Evolutionary conservation across 257 asterid genomes (phyloP), one percentile per base, ranked within the genome.

Genomic region (Prunella vulgaris): DNA sequence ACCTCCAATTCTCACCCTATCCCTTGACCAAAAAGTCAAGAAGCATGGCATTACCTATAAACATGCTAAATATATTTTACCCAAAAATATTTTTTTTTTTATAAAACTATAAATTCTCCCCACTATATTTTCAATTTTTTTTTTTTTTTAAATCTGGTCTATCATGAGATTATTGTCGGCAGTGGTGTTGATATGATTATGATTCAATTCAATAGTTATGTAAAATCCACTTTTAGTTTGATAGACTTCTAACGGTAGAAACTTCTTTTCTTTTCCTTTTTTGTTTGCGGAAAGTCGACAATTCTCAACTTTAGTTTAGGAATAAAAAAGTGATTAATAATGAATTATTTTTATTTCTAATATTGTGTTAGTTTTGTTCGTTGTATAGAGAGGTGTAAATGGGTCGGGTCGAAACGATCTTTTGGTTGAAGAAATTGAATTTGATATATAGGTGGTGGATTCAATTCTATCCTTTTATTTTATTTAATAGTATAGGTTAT

Each of bases 1-100:
- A 24, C 75, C 77, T 58, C 81, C 75, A 63, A 56, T 58, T 68
- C 30, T 66, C 35, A 35, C 28, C 40, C 33, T 59, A 58, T 13
- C 30, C 18, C 49, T 4, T 48, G 33, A 75, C 66, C 24, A 40
- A 17, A 54, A 60, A 17, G 10, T 60, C 28, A 51, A 10, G 40
- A 2, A 10, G 53, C 7, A 28, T 30, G 38, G 5, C 4, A 24
- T 2, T 52, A 35, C 10, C 22, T 27, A 21, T 6, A 8, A 0
- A 44, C 35, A 13, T 58, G 0, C 2, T 15, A 18, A 4, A 24
- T 25, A 15, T 27, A 17, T 10, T 20, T 53, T 8, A 3, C 7
- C 9, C 27, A 10, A 52, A 20, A 9, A 1, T 9, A 8, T 52
- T 52, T 56, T 12, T 59, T 7, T 59, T 7, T 7, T n/a, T n/a